A percentile compares a stretch with the other conserved stretches of the same genome.
phyloP scores from a whole-genome alignment of 2,329 filamentous ascomycete species.

The Sporothrix brasiliensis region DNA sequence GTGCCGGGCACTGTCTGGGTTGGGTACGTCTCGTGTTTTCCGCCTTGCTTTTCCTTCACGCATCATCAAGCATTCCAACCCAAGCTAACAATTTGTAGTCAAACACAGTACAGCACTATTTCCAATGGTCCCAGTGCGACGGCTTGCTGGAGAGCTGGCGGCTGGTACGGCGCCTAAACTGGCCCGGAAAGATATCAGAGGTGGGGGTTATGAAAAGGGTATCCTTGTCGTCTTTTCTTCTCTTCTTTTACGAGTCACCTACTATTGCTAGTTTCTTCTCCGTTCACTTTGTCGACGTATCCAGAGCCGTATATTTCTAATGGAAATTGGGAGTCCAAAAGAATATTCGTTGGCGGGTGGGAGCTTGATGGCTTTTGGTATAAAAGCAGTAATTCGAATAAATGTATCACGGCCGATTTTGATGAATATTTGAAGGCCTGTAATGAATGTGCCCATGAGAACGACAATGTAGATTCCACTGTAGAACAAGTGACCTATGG shows the following conservation, averaged over 20 bases:
- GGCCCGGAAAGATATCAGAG: not conserved
- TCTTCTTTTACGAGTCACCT: not conserved
- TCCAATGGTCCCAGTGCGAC: constrained; percentile 45
- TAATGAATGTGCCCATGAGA: not conserved
- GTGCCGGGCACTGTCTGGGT: constrained; percentile 44
- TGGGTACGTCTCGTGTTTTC: constrained; percentile 40
- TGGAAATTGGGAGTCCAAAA: not conserved
- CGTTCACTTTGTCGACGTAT: not conserved
- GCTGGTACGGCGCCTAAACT: constrained; percentile 41
- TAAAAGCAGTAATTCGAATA: constrained; percentile 18
- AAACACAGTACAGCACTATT: constrained; percentile 44
- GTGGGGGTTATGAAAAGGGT: not conserved
- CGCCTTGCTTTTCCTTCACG: not conserved
- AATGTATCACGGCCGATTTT: constrained; percentile 8
- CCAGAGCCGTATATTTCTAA: not conserved
- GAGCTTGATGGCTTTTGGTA: not conserved
- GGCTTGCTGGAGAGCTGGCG: constrained; percentile 44
- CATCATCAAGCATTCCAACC: not conserved
- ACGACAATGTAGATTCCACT: constrained; percentile 18
- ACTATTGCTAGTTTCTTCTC: not conserved
- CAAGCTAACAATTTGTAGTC: constrained; percentile 35
- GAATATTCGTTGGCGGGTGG: not conserved
- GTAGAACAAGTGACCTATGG: constrained; percentile 17
- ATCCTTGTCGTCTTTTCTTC: not conserved
- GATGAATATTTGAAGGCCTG: not conserved